These are phyloP conservation scores for Pugionium dolabratum DNA, from an alignment of 345 rosid species.

Conservation along the genomic window DNA sequence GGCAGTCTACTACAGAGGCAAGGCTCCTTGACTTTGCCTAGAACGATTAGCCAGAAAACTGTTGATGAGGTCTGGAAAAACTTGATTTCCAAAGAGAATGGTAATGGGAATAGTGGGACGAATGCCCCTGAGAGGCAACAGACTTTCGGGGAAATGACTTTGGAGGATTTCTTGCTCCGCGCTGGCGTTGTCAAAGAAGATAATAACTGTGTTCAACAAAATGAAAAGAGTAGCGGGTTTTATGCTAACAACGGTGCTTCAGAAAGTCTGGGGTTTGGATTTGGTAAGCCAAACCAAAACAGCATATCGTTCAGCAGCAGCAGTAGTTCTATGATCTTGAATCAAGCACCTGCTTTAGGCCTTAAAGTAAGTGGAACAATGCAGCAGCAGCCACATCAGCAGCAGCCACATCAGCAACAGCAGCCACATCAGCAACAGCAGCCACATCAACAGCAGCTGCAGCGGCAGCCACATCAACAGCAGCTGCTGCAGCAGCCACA, in stretches of 20 bases:
- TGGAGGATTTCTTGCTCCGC: slow-evolving; percentile 80
- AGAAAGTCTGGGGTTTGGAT: slow-evolving; percentile 54
- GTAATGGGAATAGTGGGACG: slow-evolving; percentile 28
- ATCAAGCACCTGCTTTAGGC: slow-evolving; percentile 51
- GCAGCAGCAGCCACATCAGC: background rate
- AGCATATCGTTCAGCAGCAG: slow-evolving; percentile 23
- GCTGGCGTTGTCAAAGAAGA: slow-evolving; percentile 87
- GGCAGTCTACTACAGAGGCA: slow-evolving; percentile 67
- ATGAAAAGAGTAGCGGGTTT: slow-evolving; percentile 37
- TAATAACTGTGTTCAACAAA: slow-evolving; percentile 39
- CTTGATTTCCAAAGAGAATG: slow-evolving; percentile 50
- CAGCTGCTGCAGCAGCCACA: slow-evolving; percentile 26
- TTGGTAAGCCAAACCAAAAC: slow-evolving; percentile 55
- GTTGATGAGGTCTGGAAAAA: slow-evolving; percentile 92
- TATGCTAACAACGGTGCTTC: slow-evolving; percentile 43
- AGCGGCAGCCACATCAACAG: no score
- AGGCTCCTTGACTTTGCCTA: slow-evolving; percentile 82
- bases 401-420: no score
- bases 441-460: no score
- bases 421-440: no score
- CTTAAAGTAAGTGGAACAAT: slow-evolving; percentile 42
- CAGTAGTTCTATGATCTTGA: slow-evolving; percentile 41
- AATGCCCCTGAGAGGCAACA: slow-evolving; percentile 64
- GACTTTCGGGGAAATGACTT: slow-evolving; percentile 80
- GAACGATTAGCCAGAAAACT: slow-evolving; percentile 86